These are phyloP conservation scores for Umbelopsis sp. DNA, from an alignment of 192 early-diverging fungal species.

Conservation along the genomic window DNA sequence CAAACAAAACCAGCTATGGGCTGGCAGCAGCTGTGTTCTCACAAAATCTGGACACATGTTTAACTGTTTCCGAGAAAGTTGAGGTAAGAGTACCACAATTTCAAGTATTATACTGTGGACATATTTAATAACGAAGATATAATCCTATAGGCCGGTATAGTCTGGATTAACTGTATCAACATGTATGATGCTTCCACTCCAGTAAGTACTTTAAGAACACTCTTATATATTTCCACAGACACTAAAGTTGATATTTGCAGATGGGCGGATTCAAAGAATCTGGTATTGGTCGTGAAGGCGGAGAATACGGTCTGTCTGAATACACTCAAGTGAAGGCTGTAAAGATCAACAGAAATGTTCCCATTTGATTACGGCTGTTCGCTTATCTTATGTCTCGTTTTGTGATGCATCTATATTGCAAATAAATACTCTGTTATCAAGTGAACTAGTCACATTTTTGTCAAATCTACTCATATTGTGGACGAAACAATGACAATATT, in stretches of 20 bases:
- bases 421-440: too few relatives aligned
- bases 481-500: too few relatives aligned
- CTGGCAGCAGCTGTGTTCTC: constrained; percentile 72
- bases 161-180: constrained; percentile 84
- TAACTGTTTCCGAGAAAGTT: background rate
- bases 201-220: background rate
- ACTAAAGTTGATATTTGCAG: background rate
- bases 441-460: too few relatives aligned
- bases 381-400: too few relatives aligned
- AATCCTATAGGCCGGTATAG: constrained; percentile 56
- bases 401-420: too few relatives aligned
- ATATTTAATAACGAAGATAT: background rate
- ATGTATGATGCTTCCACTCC: constrained; percentile 47
- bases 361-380: too few relatives aligned
- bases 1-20: constrained; percentile 70
- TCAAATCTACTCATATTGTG: too few relatives aligned
- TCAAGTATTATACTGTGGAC: too few relatives aligned
- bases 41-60: constrained; percentile 46
- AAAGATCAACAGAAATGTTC: constrained; percentile 1
- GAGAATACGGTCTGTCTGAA: constrained; percentile 40
- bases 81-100: constrained; percentile 25
- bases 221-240: background rate
- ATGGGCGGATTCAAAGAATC: constrained; percentile 40
- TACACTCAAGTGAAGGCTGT: constrained; percentile 44
- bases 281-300: constrained; percentile 56